Evolutionary conservation across 306 rosid genomes (phyloP).

Genomic region (Amphicarpaea edgeworthii): DNA sequence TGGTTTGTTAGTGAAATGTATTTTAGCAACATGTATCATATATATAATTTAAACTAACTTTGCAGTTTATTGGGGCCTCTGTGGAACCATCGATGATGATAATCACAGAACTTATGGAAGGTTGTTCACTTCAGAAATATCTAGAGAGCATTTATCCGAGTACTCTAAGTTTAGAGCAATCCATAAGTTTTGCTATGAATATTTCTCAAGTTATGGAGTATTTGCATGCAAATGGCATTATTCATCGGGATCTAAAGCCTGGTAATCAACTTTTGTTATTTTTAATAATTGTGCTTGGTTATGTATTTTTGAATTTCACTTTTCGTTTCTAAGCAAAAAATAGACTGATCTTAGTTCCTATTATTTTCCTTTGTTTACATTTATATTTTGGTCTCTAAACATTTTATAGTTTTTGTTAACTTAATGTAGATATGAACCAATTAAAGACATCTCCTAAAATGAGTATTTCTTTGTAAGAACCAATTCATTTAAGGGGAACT

Average conservation of each 20-base stretch:
- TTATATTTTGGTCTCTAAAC: no score
- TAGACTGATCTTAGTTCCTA: no score
- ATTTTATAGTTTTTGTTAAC: not conserved
- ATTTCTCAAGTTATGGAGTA: constrained; percentile 41
- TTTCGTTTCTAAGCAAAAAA: no score
- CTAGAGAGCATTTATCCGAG: not conserved
- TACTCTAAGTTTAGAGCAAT: constrained; percentile 14
- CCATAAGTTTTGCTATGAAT: constrained; percentile 29
- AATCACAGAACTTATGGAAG: constrained; percentile 27
- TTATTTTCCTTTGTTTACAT: no score
- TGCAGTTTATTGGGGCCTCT: constrained; percentile 37
- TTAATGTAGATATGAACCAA: not conserved
- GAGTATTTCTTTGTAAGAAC: not conserved
- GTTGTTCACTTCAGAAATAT: constrained; percentile 20
- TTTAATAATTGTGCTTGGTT: not conserved
- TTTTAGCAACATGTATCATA: not conserved
- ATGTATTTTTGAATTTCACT: no score
- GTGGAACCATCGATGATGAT: constrained; percentile 34
- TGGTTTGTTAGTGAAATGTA: not conserved
- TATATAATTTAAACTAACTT: not conserved
- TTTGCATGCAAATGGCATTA: constrained; percentile 31
- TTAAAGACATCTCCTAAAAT: not conserved
- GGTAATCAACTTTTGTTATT: constrained; percentile 1
- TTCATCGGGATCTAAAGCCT: constrained; percentile 38
- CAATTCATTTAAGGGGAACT: not conserved